These are phyloP conservation scores for Kockovaella imperatae DNA, from an alignment of 768 basidiomycete species.

Conservation along the genomic window DNA sequence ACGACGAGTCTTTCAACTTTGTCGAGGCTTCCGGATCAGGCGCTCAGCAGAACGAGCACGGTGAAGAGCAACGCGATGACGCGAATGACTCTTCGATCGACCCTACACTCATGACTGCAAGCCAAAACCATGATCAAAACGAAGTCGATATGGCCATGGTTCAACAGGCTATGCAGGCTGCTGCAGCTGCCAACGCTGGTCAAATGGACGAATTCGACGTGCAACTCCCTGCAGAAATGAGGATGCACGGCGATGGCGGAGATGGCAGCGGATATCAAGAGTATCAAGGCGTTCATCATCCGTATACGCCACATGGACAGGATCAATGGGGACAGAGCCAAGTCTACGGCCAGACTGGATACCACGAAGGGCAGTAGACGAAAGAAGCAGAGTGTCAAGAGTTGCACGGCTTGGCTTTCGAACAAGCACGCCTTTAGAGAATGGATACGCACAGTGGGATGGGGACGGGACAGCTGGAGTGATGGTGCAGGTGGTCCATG, in stretches of 20 bases:
- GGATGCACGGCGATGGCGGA: slow-evolving; percentile 30
- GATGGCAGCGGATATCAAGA: slow-evolving; percentile 4
- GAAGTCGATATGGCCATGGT: slow-evolving; percentile 34
- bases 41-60: background rate
- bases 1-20: background rate
- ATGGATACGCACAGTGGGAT: too few species aligned
- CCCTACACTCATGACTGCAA: slow-evolving; percentile 2
- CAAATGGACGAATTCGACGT: slow-evolving; percentile 39
- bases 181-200: slow-evolving; percentile 12
- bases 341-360: background rate
- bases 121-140: background rate
- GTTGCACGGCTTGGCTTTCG: too few species aligned
- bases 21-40: background rate
- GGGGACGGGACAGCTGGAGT: too few species aligned
- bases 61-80: too few species aligned
- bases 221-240: slow-evolving; percentile 38
- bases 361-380: too few species aligned
- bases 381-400: too few species aligned
- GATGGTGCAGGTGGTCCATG: too few species aligned
- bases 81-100: too few species aligned
- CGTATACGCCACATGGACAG: background rate
- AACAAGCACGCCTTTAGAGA: too few species aligned
- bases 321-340: background rate
- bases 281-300: background rate
- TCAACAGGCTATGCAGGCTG: slow-evolving; percentile 36